Base-by-base conservation (phyloP, 805 yeast genomes). In the Saturnispora gosingensis region DNA sequence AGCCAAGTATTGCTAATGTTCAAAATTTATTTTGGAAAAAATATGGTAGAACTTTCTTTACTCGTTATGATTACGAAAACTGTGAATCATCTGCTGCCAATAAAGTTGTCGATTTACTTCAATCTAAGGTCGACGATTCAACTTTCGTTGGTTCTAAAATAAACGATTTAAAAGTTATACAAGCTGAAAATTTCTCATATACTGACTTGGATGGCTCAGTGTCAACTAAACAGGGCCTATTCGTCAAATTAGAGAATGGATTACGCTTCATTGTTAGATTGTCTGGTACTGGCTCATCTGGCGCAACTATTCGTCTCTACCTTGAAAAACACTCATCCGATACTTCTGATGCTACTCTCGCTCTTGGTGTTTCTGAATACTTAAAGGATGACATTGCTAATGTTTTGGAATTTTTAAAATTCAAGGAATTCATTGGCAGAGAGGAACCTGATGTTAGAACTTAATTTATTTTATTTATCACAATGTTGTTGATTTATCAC, bases 211-310 rank as follows among this genome's bases (percentile, higher is more conserved):
- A 93, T 67, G 98, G 98, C 30, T 82, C 91, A 1, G 89, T 91
- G 5, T 86, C 96, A 3, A 63, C 68, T 4, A 81, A 89, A 63
- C 99, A 91, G 73, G 99, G 99, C 36, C 76, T 93, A 49, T 90
- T 74, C 62, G 83, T 89, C 57, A 89, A 85, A 69, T 77, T 89
- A 56, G 78, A 77, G 47, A 82, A 82, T 61, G 97, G 97, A 5
- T 76, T 86, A 54, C 80, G 97, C 67, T 80, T 90, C 49, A 86
- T 93, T 36, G 85, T 88, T 50, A 83, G 99, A 69, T 75, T 93
- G 57, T 88, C 97, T 0, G 99, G 99, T 52, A 91, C 99, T 2
- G 99, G 99, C 15, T 89, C 97, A 2, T 83, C 96, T 2, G 99
- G 99, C 46, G 98, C 99, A 20, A 91, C 99, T 5, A 89, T 93